A percentile compares a stretch with the other conserved stretches of the same genome.
Conservation (phyloP, 805 yeast species). For the Barnettozyma siamensis region DNA sequence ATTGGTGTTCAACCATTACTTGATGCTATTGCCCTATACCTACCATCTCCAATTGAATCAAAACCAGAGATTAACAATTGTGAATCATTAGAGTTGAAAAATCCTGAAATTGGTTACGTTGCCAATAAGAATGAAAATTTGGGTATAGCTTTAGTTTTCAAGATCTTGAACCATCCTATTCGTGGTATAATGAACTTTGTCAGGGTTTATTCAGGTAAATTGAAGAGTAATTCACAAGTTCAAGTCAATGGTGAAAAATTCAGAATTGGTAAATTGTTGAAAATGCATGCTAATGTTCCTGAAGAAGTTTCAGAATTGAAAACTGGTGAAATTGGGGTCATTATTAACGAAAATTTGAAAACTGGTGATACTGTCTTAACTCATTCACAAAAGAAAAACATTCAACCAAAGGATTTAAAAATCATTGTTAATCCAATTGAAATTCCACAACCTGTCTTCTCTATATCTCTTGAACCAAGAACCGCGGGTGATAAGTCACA, state of each 20-base stretch:
- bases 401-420: conserved; percentile 37
- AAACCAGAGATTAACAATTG: conserved; percentile 43
- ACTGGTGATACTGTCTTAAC: conserved; percentile 90
- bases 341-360: conserved; percentile 49
- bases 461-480: conserved; percentile 75
- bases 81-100: conserved; percentile 32
- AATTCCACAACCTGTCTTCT: conserved; percentile 90
- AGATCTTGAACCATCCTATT: conserved; percentile 79
- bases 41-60: conserved; percentile 78
- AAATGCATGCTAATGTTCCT: conserved; percentile 87
- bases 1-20: conserved; percentile 93
- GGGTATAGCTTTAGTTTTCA: conserved; percentile 82
- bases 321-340: conserved; percentile 87
- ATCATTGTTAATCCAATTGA: conserved; percentile 66
- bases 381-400: conserved; percentile 47
- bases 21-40: conserved; percentile 71
- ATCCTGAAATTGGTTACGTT: conserved; percentile 41
- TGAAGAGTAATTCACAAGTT: conserved; percentile 57
- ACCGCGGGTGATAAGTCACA: conserved; percentile 75
- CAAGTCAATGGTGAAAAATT: conserved; percentile 65
- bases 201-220: conserved; percentile 79
- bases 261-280: conserved; percentile 58
- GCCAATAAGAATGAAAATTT: conserved; percentile 53
- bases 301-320: conserved; percentile 57
- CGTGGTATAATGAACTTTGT: conserved; percentile 81